Evolutionary conservation across 768 basidiomycete species (phyloP).

Genomic region (Podaxis sp.): DNA sequence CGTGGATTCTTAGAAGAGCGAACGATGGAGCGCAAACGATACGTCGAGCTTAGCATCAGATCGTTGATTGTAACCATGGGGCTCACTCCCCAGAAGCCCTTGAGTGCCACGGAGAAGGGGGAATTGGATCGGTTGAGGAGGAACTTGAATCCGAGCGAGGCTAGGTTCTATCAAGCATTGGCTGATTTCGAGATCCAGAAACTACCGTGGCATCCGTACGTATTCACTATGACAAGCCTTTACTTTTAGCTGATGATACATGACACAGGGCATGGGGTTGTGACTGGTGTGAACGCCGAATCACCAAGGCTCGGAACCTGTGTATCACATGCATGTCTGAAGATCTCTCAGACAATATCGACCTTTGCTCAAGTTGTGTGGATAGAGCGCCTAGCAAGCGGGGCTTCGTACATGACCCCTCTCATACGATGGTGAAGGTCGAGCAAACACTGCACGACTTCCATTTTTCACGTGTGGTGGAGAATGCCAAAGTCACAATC

Average conservation of each 20-base stretch:
- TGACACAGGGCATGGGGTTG: constrained; percentile 27
- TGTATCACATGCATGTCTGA: constrained; percentile 32
- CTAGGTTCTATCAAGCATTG: constrained; percentile 32
- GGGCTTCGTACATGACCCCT: constrained; percentile 27
- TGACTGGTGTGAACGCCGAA: constrained; percentile 30
- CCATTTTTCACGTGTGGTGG: constrained; percentile 24
- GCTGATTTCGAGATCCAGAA: constrained; percentile 33
- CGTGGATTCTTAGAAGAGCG: constrained; percentile 29
- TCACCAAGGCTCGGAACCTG: constrained; percentile 28
- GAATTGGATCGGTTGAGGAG: constrained; percentile 30
- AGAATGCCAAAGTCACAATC: constrained; percentile 21
- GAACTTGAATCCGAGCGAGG: constrained; percentile 30
- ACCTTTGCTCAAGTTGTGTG: constrained; percentile 28
- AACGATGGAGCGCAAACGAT: constrained; percentile 29
- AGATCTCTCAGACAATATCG: constrained; percentile 33
- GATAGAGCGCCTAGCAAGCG: constrained; percentile 28
- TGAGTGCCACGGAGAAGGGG: constrained; percentile 23
- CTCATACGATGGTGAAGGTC: constrained; percentile 28
- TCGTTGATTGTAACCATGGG: constrained; percentile 27
- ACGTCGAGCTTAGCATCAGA: constrained; percentile 28
- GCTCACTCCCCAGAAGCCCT: constrained; percentile 28
- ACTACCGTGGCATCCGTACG: constrained; percentile 34
- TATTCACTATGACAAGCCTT: background rate
- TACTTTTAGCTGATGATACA: background rate
- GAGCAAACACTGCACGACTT: constrained; percentile 32